Conservation (phyloP, 345 rosid species). For the Brassica cretica region DNA sequence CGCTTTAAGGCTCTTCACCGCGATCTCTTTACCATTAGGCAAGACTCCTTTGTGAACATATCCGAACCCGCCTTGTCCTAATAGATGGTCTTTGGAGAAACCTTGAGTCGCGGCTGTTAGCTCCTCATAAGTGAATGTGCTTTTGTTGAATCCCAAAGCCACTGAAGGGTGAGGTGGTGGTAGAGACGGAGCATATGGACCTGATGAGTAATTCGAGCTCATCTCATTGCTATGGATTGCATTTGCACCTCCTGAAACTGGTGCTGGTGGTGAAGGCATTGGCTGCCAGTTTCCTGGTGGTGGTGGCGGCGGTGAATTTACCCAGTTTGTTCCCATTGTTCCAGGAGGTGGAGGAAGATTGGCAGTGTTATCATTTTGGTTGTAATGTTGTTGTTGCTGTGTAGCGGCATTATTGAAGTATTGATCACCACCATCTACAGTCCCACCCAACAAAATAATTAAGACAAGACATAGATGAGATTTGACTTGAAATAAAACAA, state of each 20-base stretch:
- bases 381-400: constrained; percentile 39
- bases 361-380: constrained; percentile 25
- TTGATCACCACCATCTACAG: constrained; percentile 36
- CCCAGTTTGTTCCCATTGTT: constrained; percentile 45
- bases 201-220: constrained; percentile 55
- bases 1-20: constrained; percentile 72
- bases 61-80: constrained; percentile 95
- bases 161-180: constrained; percentile 65
- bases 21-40: constrained; percentile 76
- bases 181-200: constrained; percentile 48
- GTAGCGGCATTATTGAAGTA: constrained; percentile 13
- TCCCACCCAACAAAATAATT: neutral
- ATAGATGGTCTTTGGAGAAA: constrained; percentile 54
- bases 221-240: constrained; percentile 35
- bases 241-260: constrained; percentile 16
- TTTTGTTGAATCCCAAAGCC: constrained; percentile 58
- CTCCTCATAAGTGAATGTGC: constrained; percentile 69
- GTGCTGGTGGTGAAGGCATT: constrained; percentile 37
- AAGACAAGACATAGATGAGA: neutral
- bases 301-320: constrained; percentile 36
- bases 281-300: constrained; percentile 42
- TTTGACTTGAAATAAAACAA: neutral
- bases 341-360: constrained; percentile 51
- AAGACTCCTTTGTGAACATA: constrained; percentile 75
- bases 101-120: constrained; percentile 64